Conservation (phyloP, 352 stramenopile species). For the Blastocystis sp. region DNA sequence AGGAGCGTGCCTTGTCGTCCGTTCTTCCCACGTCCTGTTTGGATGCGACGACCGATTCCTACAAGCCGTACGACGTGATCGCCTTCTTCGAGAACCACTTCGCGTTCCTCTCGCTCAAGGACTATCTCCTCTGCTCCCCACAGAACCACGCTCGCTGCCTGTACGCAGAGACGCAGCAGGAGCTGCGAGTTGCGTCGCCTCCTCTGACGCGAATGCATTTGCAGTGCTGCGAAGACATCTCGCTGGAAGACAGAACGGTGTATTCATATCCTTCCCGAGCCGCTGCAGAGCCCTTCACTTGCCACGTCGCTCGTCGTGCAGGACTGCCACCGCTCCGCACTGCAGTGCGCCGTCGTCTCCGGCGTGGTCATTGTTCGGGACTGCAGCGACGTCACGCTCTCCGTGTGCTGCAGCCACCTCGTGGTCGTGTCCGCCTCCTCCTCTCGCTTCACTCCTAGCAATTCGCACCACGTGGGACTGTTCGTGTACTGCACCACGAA, state of each 20-base stretch:
- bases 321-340: background rate
- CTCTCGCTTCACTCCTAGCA: background rate
- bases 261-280: conserved; percentile 37
- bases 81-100: conserved; percentile 42
- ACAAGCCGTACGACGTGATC: conserved; percentile 42
- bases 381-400: conserved; percentile 33
- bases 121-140: background rate
- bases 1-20: background rate
- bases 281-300: background rate
- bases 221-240: background rate
- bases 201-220: background rate
- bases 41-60: background rate
- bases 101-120: background rate
- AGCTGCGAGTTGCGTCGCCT: background rate
- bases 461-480: background rate
- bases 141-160: background rate
- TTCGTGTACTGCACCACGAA: conserved; percentile 21
- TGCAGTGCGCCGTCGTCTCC: conserved; percentile 1
- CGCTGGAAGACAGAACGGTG: background rate
- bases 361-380: conserved; percentile 1
- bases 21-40: background rate
- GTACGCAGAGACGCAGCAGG: background rate
- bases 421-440: background rate
- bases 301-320: conserved; percentile 1
- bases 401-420: conserved; percentile 39